Conservation (phyloP, 345 rosid species). For the Cardamine chenopodiifolia region DNA sequence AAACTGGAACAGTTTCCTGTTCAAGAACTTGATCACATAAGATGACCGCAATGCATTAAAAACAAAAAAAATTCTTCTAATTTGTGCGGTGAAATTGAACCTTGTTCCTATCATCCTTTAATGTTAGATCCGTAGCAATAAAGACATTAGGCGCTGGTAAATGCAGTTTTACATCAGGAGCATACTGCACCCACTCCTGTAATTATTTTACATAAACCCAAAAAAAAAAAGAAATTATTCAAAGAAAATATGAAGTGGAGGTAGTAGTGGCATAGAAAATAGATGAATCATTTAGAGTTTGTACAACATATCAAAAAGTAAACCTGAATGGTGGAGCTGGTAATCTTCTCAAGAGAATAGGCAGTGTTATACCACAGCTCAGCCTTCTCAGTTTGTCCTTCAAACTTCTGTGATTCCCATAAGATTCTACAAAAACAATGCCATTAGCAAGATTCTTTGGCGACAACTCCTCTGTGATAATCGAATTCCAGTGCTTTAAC, state of each 20-base stretch:
- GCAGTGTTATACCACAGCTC: constrained; percentile 97
- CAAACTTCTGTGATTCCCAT: constrained; percentile 93
- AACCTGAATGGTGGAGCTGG: constrained; percentile 65
- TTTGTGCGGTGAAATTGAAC: constrained; percentile 40
- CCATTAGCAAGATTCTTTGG: constrained; percentile 24
- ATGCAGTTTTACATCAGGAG: constrained; percentile 69
- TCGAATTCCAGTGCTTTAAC: background rate
- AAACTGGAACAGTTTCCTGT: constrained; percentile 66
- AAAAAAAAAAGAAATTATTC: background rate
- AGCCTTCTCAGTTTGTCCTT: constrained; percentile 67
- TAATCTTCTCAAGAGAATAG: constrained; percentile 68
- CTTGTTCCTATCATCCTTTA: constrained; percentile 66
- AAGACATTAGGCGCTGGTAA: constrained; percentile 74
- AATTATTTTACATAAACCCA: constrained; percentile 33
- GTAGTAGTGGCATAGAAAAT: background rate
- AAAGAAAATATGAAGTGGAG: background rate
- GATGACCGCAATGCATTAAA: constrained; percentile 16
- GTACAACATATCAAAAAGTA: constrained; percentile 23
- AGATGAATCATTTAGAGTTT: background rate
- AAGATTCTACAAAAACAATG: constrained; percentile 61
- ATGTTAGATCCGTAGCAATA: constrained; percentile 79
- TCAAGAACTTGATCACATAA: constrained; percentile 37
- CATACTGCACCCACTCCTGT: constrained; percentile 78
- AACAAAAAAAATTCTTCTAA: background rate
- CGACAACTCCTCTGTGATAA: background rate